A percentile compares a stretch with the other conserved stretches of the same genome.
phyloP scores from a whole-genome alignment of 768 basidiomycete species.

The Chiua virens region DNA sequence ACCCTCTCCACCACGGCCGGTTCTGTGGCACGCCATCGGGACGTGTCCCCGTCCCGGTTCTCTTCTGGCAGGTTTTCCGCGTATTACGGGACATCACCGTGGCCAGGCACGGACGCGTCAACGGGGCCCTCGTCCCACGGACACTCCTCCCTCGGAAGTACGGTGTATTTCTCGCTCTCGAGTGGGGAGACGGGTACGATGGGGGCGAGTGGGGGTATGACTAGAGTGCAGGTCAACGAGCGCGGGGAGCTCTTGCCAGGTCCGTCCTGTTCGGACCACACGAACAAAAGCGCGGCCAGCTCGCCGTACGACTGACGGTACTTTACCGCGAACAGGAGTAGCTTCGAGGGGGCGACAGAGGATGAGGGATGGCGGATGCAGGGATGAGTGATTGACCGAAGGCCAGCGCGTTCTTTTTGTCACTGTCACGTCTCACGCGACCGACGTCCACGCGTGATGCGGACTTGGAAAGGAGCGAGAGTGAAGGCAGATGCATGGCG shows the following conservation, averaged over 20 bases:
- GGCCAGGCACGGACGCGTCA: background rate
- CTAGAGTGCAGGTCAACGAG: slow-evolving; percentile 22
- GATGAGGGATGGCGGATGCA: background rate
- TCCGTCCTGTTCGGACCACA: background rate
- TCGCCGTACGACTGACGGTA: slow-evolving; percentile 13
- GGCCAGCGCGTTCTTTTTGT: no score
- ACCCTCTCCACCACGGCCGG: slow-evolving; percentile 32
- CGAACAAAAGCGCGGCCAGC: slow-evolving; percentile 2
- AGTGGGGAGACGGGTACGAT: slow-evolving; percentile 19
- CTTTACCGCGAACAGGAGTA: slow-evolving; percentile 16
- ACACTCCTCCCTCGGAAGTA: slow-evolving; percentile 17
- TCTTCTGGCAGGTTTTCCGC: slow-evolving; percentile 26
- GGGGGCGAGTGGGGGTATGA: no score
- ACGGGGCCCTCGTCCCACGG: background rate
- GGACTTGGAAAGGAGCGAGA: no score
- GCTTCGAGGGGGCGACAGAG: slow-evolving; percentile 4
- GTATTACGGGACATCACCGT: slow-evolving; percentile 3
- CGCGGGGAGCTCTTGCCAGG: slow-evolving; percentile 25
- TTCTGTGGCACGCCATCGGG: slow-evolving; percentile 24
- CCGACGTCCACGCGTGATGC: no score
- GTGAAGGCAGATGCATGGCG: no score
- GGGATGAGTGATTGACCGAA: no score
- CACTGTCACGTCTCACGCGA: no score
- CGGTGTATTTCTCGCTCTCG: slow-evolving; percentile 27
- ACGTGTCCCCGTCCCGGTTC: slow-evolving; percentile 17